A percentile compares a stretch with the other conserved stretches of the same genome.
These are phyloP conservation scores for Boletus huronensis DNA, from an alignment of 768 basidiomycete genomes.

Conservation along the genomic window DNA sequence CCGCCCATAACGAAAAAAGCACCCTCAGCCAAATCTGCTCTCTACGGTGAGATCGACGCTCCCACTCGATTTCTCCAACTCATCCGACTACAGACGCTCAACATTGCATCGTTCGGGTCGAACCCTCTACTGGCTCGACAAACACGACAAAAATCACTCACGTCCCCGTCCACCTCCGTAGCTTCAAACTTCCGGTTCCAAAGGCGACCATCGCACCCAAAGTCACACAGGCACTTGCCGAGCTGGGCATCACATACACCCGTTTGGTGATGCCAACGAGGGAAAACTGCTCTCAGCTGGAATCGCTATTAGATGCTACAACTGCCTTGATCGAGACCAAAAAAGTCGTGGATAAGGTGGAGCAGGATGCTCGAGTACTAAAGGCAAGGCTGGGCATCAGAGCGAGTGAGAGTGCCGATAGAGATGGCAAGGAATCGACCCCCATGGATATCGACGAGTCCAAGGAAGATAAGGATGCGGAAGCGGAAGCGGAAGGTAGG, in stretches of 20 bases:
- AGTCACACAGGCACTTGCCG: conserved; percentile 69
- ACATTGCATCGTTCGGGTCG: conserved; percentile 72
- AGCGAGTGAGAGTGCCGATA: conserved; percentile 42
- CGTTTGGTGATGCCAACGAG: conserved; percentile 94
- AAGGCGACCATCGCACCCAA: conserved; percentile 74
- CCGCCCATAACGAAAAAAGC: conserved; percentile 35
- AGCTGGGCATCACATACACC: conserved; percentile 68
- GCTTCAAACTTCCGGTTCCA: conserved; percentile 77
- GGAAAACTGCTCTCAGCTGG: conserved; percentile 70
- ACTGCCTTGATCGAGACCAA: conserved; percentile 83
- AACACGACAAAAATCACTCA: conserved; percentile 68
- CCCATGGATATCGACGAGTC: conserved; percentile 52
- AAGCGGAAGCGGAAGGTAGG: conserved; percentile 50
- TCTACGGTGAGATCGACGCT: conserved; percentile 46
- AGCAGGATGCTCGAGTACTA: conserved; percentile 77
- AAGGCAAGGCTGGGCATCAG: conserved; percentile 57
- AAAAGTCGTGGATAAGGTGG: conserved; percentile 78
- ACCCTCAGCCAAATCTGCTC: conserved; percentile 52
- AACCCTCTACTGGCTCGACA: conserved; percentile 41
- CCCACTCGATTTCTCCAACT: conserved; percentile 6
- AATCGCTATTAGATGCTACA: conserved; percentile 69
- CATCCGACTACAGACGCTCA: conserved; percentile 47
- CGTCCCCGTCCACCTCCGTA: conserved; percentile 78
- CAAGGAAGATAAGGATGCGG: conserved; percentile 26
- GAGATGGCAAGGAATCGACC: conserved; percentile 38